Evolutionary conservation across 2,329 filamentous ascomycete genomes (phyloP).

Genomic region (Colletotrichum tanaceti): DNA sequence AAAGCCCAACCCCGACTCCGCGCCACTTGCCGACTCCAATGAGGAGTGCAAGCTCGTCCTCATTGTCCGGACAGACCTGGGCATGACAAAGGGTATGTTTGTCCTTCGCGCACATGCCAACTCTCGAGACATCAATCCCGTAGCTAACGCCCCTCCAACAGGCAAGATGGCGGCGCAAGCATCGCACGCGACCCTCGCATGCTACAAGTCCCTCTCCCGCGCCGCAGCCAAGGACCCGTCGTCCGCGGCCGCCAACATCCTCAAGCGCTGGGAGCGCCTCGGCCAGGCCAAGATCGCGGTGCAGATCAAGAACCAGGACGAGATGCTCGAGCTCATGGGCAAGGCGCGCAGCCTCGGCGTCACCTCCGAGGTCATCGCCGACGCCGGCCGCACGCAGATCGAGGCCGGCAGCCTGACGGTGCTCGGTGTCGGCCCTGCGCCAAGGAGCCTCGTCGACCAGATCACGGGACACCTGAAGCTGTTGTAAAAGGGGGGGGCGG

Average conservation of each 20-base stretch:
- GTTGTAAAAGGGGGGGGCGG: slow-evolving; percentile 62
- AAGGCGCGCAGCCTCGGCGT: slow-evolving; percentile 85
- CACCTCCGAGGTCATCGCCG: slow-evolving; percentile 89
- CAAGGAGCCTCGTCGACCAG: slow-evolving; percentile 86
- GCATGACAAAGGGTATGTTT: slow-evolving; percentile 91
- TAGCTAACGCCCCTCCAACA: slow-evolving; percentile 51
- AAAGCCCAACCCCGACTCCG: slow-evolving; percentile 41
- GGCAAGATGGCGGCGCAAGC: slow-evolving; percentile 98
- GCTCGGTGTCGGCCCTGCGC: slow-evolving; percentile 83
- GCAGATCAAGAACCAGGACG: slow-evolving; percentile 87
- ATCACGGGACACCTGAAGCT: slow-evolving; percentile 89
- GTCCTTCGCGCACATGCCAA: slow-evolving; percentile 3
- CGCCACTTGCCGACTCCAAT: slow-evolving; percentile 51
- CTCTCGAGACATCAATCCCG: slow-evolving; percentile 1
- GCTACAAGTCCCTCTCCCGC: slow-evolving; percentile 85
- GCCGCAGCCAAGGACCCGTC: slow-evolving; percentile 63
- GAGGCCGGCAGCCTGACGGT: slow-evolving; percentile 93
- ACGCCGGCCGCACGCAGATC: slow-evolving; percentile 98
- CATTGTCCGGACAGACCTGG: slow-evolving; percentile 91
- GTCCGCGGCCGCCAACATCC: slow-evolving; percentile 69
- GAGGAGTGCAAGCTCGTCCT: slow-evolving; percentile 97
- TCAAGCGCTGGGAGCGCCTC: slow-evolving; percentile 84
- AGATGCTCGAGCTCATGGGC: slow-evolving; percentile 78
- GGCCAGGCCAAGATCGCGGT: slow-evolving; percentile 96
- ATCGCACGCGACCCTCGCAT: slow-evolving; percentile 94